Evolutionary conservation across 2,329 filamentous ascomycete species (phyloP), one percentile per base, ranked within the genome.

Genomic region (Fusarium sp.): DNA sequence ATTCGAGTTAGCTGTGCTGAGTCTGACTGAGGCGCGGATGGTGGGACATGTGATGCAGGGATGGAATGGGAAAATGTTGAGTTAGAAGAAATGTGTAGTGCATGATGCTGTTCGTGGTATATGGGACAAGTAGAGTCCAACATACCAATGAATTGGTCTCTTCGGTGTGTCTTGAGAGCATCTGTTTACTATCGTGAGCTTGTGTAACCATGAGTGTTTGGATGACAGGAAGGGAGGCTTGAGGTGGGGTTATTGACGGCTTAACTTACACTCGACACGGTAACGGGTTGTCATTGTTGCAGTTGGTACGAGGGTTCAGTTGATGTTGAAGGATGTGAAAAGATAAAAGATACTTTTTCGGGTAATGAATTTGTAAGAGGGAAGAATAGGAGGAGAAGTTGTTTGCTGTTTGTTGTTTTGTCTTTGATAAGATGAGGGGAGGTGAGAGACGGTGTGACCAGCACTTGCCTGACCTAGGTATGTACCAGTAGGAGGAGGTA

Each of bases 141-240:
- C 81, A 66, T 84, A 92, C 93, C 87, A 82, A 94, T 94, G 78
- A 98, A 90, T 81, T 98, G 95, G 81, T 98, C 95, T 80, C 95
- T 88, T 61, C 95, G 90, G 84, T 98, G 95, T 58, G 94, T 95
- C 88, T 97, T 90, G 78, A 89, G 85, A 51, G 88, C 86, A 84
- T 90, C 88, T 90, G 72, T 33, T 60, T 59, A n/a, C 29, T 62
- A 66, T 65, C 25, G 48, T 80, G 46, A 78, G 77, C 37, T 42
- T 69, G 56, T 68, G 66, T 63, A 51, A 62, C 45, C 56, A 63
- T 59, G 57, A 46, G 39, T 59, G 54, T 31, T 46, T 58, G 39
- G 38, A 14, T 42, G 33, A 46, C 18, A 31, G 21, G 19, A 27
- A 44, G 49, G 51, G 49, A 44, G 31, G n/a, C 29, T 25, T 19